phyloP scores from a whole-genome alignment of 306 rosid genomes.

The Malus fusca region DNA sequence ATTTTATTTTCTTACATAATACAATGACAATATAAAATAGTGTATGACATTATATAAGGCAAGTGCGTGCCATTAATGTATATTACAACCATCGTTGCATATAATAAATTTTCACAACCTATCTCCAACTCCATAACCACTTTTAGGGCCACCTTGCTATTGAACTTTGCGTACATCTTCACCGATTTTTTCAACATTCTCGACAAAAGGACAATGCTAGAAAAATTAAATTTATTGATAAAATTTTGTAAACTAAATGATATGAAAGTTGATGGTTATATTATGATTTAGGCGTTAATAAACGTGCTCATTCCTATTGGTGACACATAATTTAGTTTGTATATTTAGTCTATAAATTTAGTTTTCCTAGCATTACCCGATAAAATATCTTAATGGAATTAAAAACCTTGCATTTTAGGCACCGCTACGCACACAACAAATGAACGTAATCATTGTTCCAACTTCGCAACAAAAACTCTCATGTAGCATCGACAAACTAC shows the following conservation, averaged over 20 bases:
- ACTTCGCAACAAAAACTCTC: background rate
- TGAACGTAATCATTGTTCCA: background rate
- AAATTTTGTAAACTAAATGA: too few species aligned
- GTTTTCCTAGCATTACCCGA: too few species aligned
- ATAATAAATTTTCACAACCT: background rate
- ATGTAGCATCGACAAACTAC: background rate
- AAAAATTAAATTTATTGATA: rapidly evolving
- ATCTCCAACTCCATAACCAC: background rate
- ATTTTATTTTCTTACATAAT: background rate
- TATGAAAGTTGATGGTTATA: too few species aligned
- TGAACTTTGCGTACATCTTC: background rate
- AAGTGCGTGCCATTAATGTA: background rate
- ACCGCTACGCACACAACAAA: background rate
- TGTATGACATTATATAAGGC: too few species aligned
- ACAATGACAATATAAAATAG: background rate
- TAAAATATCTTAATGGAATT: background rate
- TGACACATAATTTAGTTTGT: too few species aligned
- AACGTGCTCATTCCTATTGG: too few species aligned
- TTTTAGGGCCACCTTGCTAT: background rate
- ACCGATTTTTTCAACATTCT: background rate
- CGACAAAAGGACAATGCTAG: background rate
- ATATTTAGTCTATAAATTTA: too few species aligned
- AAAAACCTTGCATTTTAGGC: background rate
- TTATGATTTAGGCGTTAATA: too few species aligned
- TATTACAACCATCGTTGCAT: background rate